Base-by-base conservation (phyloP, 768 basidiomycete genomes). In the Leucogyrophana mollusca region DNA sequence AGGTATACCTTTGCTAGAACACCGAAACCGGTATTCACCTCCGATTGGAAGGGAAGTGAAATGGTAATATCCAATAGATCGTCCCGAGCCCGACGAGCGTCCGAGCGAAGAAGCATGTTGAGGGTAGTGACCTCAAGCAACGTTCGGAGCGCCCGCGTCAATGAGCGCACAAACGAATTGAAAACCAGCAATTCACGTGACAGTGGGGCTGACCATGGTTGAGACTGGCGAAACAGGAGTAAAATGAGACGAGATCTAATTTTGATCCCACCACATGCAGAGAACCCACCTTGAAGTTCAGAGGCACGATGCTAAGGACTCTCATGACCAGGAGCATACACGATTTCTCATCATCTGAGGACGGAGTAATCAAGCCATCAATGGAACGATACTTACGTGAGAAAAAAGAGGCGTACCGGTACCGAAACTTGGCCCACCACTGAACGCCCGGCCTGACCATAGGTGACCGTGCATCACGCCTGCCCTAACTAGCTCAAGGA, bases 11-110 rank as follows among this genome's bases (percentile, higher is more conserved):
- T 99, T 13, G 90, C 93, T 17, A 99, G 78, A 53, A 99, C 90
- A 3, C 96, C 96, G 67, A 97, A 97, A 16, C 94, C 96, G 0
- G 96, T 98, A 74, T 96, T 96, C 57, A 93, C 92, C 61, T 98
- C 96, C 45, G 80, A 77, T 64, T 96, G 94, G 80, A 98, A 96
- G 8, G 94, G 93, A 25, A 97, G 74, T 36, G 90, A 92, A 25
- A 96, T 77, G 52, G 91, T 83, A 51, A 98, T 86, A 64, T 98
- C 96, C 56, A 96, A 72, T 54, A 92, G 73, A 62, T 98, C 96
- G 52, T 97, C 94, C 56, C 95, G 80, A 35, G 82, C 79, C 40
- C 90, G 78, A 24, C 85, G 82, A 25, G 92, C 94, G 60, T 97
- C 94, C 23, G 80, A 82, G 21, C 91, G 87, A 20, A 99, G 74